A percentile compares a stretch with the other conserved stretches of the same genome.
Evolutionary conservation across 2,329 filamentous ascomycete species (phyloP).

Genomic region (Diaporthe destruens): DNA sequence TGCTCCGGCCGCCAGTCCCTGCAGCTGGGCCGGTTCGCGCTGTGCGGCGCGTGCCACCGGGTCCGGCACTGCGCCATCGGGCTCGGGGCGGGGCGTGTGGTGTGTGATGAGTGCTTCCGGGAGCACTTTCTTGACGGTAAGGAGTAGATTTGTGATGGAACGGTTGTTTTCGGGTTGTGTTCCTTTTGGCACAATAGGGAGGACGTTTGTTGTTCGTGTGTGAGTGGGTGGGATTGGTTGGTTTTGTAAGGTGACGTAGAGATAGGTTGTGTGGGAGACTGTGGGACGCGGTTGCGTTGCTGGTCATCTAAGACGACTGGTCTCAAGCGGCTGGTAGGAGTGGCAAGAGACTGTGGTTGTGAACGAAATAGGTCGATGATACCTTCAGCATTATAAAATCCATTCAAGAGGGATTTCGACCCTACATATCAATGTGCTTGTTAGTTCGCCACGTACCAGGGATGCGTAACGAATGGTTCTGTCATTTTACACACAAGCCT

Average conservation of each 20-base stretch:
- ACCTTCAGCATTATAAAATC: not conserved
- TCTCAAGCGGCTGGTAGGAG: not conserved
- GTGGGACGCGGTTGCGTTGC: not conserved
- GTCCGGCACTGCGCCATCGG: not conserved
- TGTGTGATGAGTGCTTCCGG: constrained; percentile 8
- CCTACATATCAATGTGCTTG: not conserved
- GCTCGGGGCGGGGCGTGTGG: not conserved
- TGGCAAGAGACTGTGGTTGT: not conserved
- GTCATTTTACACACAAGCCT: constrained; percentile 1
- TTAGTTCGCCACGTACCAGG: not conserved
- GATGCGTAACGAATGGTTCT: constrained; percentile 2
- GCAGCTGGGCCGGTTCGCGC: not conserved
- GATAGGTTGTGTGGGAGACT: not conserved
- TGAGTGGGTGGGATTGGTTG: no score
- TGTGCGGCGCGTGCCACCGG: not conserved
- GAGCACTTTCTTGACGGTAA: not conserved
- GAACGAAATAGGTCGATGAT: not conserved
- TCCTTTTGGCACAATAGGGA: not conserved
- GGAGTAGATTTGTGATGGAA: not conserved
- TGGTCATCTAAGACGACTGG: no score
- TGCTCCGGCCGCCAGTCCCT: not conserved
- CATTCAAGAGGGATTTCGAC: not conserved
- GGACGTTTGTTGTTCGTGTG: no score
- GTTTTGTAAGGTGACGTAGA: not conserved
- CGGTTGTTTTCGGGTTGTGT: no score